phyloP scores from a whole-genome alignment of 2,329 filamentous ascomycete genomes.

The Alternaria gaisen region DNA sequence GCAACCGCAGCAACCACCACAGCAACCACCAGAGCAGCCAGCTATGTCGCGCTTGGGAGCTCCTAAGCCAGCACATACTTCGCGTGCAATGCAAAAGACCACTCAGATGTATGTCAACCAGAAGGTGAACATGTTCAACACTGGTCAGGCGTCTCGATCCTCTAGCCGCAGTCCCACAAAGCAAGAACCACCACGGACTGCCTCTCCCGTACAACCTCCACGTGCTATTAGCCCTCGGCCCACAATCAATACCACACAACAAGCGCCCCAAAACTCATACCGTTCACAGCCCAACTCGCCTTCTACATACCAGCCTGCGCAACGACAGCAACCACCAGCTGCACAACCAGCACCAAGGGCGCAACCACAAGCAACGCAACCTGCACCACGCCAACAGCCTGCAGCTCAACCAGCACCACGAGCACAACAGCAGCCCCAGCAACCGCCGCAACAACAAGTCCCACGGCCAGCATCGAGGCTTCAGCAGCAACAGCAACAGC shows the following conservation, averaged over 20 bases:
- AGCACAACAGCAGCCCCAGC: slow-evolving; percentile 4
- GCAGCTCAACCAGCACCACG: slow-evolving; percentile 4
- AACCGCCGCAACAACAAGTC: slow-evolving; percentile 6
- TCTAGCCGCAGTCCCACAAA: slow-evolving; percentile 62
- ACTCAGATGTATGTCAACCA: slow-evolving; percentile 88
- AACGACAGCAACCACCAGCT: slow-evolving; percentile 8
- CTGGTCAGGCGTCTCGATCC: slow-evolving; percentile 61
- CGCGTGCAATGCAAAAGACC: slow-evolving; percentile 93
- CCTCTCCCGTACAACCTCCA: slow-evolving; percentile 72
- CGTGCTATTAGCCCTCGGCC: slow-evolving; percentile 68
- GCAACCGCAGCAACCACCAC: not conserved
- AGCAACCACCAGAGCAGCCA: slow-evolving; percentile 34
- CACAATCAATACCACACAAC: slow-evolving; percentile 52
- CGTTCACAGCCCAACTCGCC: slow-evolving; percentile 18
- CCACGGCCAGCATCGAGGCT: slow-evolving; percentile 11
- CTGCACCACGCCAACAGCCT: slow-evolving; percentile 12
- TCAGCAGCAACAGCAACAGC: slow-evolving; percentile 11
- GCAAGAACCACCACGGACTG: slow-evolving; percentile 57
- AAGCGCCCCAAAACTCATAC: slow-evolving; percentile 24
- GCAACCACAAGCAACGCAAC: slow-evolving; percentile 13
- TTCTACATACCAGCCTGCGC: slow-evolving; percentile 17
- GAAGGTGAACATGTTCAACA: slow-evolving; percentile 78
- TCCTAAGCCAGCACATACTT: slow-evolving; percentile 90
- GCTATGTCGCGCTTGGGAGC: slow-evolving; percentile 82
- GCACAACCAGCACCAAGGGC: slow-evolving; percentile 9